phyloP scores from a whole-genome alignment of 108 stramenopile genomes.

The Nitzschia putrida region DNA sequence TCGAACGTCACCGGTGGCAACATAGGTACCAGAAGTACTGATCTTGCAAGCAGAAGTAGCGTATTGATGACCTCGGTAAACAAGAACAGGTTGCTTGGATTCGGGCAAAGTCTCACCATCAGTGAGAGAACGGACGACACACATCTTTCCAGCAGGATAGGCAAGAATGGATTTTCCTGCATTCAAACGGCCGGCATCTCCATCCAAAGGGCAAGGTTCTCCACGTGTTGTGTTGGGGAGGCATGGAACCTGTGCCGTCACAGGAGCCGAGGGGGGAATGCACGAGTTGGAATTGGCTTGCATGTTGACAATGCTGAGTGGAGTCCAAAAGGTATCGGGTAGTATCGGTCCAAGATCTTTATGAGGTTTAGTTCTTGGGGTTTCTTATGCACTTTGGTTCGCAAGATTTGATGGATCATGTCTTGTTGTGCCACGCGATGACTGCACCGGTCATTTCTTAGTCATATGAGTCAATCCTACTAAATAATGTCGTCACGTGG shows the following conservation, averaged over 20 bases:
- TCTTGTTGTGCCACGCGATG: too few species aligned
- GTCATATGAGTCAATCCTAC: too few species aligned
- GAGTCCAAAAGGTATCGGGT: too few species aligned
- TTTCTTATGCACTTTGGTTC: too few species aligned
- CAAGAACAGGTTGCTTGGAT: conserved; percentile 50
- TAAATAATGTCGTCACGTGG: too few species aligned
- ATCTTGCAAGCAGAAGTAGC: conserved; percentile 69
- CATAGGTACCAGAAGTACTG: conserved; percentile 86
- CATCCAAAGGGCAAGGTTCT: conserved; percentile 67
- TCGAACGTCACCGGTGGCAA: conserved; percentile 80
- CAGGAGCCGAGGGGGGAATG: conserved; percentile 60
- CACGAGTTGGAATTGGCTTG: conserved; percentile 75
- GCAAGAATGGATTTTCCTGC: conserved; percentile 56
- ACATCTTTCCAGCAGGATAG: conserved; percentile 57
- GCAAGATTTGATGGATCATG: too few species aligned
- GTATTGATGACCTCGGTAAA: conserved; percentile 90
- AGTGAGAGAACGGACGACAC: conserved; percentile 61
- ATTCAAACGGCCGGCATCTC: conserved; percentile 59
- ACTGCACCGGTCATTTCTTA: too few species aligned
- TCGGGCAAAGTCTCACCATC: conserved; percentile 35
- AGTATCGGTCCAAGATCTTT: too few species aligned
- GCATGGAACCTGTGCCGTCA: conserved; percentile 54
- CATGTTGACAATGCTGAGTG: conserved; percentile 7
- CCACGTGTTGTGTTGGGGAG: conserved; percentile 71
- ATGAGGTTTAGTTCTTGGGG: too few species aligned